Evolutionary conservation across 345 rosid genomes (phyloP).

Genomic region (Alliaria petiolata): DNA sequence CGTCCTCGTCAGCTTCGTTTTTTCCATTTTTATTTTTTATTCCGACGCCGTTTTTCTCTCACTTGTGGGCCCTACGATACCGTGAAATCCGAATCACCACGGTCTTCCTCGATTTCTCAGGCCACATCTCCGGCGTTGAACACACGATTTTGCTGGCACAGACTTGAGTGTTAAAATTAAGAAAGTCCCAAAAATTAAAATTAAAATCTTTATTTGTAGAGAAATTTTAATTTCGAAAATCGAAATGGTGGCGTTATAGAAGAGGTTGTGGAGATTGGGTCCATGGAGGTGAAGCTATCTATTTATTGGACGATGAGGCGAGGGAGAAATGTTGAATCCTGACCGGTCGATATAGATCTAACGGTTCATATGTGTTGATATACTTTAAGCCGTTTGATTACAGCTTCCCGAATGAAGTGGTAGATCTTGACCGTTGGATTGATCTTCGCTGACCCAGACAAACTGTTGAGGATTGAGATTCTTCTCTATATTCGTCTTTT

Average conservation of each 20-base stretch:
- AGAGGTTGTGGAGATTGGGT: too few relatives aligned
- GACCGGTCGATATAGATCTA: conserved; percentile 38
- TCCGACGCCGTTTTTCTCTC: too few relatives aligned
- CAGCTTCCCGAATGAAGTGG: not conserved
- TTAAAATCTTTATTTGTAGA: not conserved
- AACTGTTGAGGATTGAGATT: conserved; percentile 14
- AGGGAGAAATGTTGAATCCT: conserved; percentile 35
- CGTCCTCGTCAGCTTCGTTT: too few relatives aligned
- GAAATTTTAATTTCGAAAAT: not conserved
- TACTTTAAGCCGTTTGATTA: not conserved
- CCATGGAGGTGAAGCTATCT: conserved; percentile 29
- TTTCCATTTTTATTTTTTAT: too few relatives aligned
- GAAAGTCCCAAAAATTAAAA: not conserved
- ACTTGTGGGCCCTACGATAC: too few relatives aligned
- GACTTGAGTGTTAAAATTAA: too few relatives aligned
- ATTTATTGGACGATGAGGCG: conserved; percentile 29
- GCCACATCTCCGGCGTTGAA: too few relatives aligned
- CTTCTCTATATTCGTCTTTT: conserved; percentile 1
- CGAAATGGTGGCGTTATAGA: not conserved
- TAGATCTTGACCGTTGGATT: conserved; percentile 39
- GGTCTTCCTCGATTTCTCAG: too few relatives aligned
- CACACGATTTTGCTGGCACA: too few relatives aligned
- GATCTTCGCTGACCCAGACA: conserved; percentile 37
- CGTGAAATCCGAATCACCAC: too few relatives aligned
- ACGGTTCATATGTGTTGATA: not conserved